Conservation (phyloP, 192 early-diverging fungal species). For the Coemansia sp. region DNA sequence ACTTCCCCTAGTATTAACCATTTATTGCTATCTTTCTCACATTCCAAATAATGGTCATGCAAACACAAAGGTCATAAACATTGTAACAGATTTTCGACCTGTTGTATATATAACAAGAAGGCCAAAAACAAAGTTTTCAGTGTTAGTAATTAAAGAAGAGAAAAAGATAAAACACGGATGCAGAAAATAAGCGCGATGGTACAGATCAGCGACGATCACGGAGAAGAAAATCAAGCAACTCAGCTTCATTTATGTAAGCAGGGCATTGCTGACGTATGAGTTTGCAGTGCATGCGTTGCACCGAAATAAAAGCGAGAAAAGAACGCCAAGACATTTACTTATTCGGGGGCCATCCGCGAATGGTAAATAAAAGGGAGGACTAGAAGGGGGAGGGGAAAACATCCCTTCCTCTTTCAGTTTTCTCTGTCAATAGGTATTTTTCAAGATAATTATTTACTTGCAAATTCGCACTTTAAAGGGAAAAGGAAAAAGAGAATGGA, state of each 20-base stretch:
- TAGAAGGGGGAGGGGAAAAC: not conserved
- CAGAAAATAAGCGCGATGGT: not conserved
- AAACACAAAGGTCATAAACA: no score
- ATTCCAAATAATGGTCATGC: no score
- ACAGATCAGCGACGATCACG: no score
- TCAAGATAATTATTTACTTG: constrained; percentile 1
- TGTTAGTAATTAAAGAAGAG: not conserved
- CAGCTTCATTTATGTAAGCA: not conserved
- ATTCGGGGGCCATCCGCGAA: not conserved
- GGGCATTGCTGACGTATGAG: not conserved
- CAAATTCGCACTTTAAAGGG: not conserved
- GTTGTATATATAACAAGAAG: not conserved
- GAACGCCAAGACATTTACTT: not conserved
- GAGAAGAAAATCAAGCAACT: not conserved
- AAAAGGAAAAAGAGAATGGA: not conserved
- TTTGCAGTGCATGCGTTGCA: not conserved
- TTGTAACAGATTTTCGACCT: no score
- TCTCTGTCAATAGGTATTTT: constrained; percentile 1
- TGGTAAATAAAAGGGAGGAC: not conserved
- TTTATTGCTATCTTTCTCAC: no score
- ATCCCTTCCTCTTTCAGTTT: not conserved
- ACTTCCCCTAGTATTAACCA: no score
- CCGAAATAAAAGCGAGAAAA: not conserved
- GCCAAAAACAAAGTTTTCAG: not conserved
- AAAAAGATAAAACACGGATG: not conserved